These are phyloP conservation scores for Yamadazyma tumulicola DNA, from an alignment of 805 yeast species.

Conservation along the genomic window DNA sequence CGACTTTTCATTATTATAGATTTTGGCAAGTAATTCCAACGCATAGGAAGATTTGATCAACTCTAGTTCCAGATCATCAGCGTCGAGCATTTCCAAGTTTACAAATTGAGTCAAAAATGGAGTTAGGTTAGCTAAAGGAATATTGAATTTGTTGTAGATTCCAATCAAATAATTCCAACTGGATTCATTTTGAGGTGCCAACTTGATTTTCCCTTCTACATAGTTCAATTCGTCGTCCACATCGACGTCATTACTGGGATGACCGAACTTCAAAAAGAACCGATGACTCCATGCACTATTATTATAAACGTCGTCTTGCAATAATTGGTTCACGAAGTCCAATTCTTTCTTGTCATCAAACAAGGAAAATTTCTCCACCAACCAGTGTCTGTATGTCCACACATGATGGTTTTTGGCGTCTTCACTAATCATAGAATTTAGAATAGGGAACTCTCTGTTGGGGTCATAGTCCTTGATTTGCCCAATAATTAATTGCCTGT, in stretches of 20 bases:
- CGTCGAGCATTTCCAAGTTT: constrained; percentile 11
- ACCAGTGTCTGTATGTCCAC: constrained; percentile 91
- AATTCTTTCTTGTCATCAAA: constrained; percentile 47
- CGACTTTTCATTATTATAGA: constrained; percentile 40
- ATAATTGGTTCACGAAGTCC: constrained; percentile 43
- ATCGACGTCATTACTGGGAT: constrained; percentile 9
- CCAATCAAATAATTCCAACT: constrained; percentile 83
- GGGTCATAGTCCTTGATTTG: constrained; percentile 21
- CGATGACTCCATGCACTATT: constrained; percentile 95
- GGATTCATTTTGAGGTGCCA: constrained; percentile 78
- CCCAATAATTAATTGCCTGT: constrained; percentile 65
- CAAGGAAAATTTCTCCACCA: constrained; percentile 53
- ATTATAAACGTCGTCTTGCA: constrained; percentile 69
- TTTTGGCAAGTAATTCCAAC: constrained; percentile 55
- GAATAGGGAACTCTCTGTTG: constrained; percentile 61
- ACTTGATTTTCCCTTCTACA: constrained; percentile 44
- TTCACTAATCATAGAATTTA: constrained; percentile 63
- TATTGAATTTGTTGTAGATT: constrained; percentile 29
- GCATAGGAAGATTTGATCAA: constrained; percentile 54
- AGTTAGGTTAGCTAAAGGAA: constrained; percentile 37
- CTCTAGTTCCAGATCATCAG: constrained; percentile 16
- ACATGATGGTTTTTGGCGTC: constrained; percentile 94
- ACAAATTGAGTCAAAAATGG: constrained; percentile 45
- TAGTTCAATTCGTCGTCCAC: constrained; percentile 50
- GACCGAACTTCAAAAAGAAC: constrained; percentile 46